Conservation (phyloP, 73 alveolate genomes). For the Stentor coeruleus region DNA sequence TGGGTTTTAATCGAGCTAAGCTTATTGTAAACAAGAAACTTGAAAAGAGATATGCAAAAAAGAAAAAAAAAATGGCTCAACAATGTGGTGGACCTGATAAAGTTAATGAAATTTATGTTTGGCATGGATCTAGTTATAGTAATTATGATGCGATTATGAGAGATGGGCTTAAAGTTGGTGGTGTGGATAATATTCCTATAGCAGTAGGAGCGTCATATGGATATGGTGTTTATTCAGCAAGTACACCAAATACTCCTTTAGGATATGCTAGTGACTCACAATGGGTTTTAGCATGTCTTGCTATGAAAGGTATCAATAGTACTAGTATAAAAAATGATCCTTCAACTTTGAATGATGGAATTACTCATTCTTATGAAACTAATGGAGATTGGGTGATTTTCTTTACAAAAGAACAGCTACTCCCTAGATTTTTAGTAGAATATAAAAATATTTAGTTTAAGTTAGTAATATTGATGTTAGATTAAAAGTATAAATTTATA, state of each 20-base stretch:
- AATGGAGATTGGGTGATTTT: neutral
- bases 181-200: neutral
- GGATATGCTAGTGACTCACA: constrained; percentile 1
- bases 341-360: neutral
- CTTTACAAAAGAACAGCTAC: neutral
- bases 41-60: neutral
- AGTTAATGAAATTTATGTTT: neutral
- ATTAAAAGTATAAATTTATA: too few species aligned
- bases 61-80: neutral
- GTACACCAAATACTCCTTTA: neutral
- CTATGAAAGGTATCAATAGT: neutral
- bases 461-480: too few species aligned
- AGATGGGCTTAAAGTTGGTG: neutral
- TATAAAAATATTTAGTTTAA: too few species aligned
- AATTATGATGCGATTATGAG: neutral
- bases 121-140: constrained; percentile 16
- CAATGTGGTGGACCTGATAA: neutral
- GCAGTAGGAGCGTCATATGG: too few species aligned
- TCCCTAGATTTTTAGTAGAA: neutral
- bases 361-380: constrained; percentile 7
- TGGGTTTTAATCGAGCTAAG: neutral
- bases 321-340: neutral
- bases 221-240: constrained; percentile 8
- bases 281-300: neutral
- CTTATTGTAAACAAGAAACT: neutral